Percentiles rank a stretch among this genome's conserved stretches.
phyloP scores from a whole-genome alignment of 768 basidiomycete species.

The Tephrocybe sp. region DNA sequence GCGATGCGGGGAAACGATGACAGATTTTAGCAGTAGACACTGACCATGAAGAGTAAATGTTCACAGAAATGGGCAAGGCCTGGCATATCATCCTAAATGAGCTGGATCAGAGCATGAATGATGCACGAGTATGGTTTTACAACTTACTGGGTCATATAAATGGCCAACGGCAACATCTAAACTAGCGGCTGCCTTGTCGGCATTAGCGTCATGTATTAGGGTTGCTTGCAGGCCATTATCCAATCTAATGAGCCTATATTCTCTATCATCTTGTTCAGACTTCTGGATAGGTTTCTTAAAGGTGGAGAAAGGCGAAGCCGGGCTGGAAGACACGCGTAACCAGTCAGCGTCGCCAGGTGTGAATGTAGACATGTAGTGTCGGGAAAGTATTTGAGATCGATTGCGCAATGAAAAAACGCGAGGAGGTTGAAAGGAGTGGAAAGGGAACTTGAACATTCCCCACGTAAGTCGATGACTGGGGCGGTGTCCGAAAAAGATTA shows the following conservation, averaged over 20 bases:
- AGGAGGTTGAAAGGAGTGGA: slow-evolving; percentile 1
- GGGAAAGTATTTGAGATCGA: neutral
- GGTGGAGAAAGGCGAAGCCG: slow-evolving; percentile 44
- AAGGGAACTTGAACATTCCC: slow-evolving; percentile 12
- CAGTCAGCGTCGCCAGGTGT: slow-evolving; percentile 24
- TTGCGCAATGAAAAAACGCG: neutral
- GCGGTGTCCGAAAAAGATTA: slow-evolving; percentile 6
- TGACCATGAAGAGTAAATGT: slow-evolving; percentile 92
- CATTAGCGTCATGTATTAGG: slow-evolving; percentile 76
- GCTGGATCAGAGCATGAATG: neutral
- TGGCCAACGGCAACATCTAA: slow-evolving; percentile 95
- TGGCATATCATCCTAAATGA: slow-evolving; percentile 74
- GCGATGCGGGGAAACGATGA: neutral
- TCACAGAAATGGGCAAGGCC: slow-evolving; percentile 96
- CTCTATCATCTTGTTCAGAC: slow-evolving; percentile 74
- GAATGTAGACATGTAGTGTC: slow-evolving; percentile 18
- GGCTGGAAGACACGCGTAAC: slow-evolving; percentile 27
- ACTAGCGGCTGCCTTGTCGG: slow-evolving; percentile 94
- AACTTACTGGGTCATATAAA: slow-evolving; percentile 81
- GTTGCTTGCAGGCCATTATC: slow-evolving; percentile 87
- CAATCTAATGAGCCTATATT: slow-evolving; percentile 80
- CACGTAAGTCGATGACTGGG: neutral
- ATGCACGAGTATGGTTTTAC: slow-evolving; percentile 7
- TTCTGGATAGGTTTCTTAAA: slow-evolving; percentile 64
- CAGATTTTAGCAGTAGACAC: slow-evolving; percentile 18